phyloP scores from a whole-genome alignment of 1,284 basidiomycete species.

The Ganoderma lucidum region DNA sequence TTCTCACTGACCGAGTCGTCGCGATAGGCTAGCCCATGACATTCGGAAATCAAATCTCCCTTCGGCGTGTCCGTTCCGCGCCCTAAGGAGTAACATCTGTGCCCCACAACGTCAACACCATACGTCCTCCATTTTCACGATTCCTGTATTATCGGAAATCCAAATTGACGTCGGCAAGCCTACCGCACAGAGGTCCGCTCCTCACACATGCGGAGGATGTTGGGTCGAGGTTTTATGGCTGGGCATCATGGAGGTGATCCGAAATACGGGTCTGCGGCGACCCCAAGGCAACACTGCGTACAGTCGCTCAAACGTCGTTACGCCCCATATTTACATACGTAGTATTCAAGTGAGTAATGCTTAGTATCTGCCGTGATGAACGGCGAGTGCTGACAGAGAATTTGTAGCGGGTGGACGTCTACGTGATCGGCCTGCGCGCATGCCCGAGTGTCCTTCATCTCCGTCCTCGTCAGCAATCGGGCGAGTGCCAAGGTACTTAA shows the following conservation, averaged over 20 bases:
- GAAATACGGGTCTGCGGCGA: conserved; percentile 44
- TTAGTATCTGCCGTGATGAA: background rate
- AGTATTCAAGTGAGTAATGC: background rate
- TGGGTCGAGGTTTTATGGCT: conserved; percentile 43
- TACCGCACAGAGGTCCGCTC: conserved; percentile 45
- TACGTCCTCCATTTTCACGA: conserved; percentile 29
- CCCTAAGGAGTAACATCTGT: conserved; percentile 47
- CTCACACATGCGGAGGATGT: conserved; percentile 45
- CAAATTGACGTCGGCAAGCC: background rate
- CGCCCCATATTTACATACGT: background rate
- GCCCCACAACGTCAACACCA: conserved; percentile 46
- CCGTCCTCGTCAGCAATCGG: background rate
- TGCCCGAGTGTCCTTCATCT: background rate
- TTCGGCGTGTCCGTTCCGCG: conserved; percentile 43
- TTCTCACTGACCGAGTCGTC: background rate
- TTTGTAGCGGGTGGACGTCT: conserved; percentile 44
- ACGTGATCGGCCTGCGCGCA: conserved; percentile 45
- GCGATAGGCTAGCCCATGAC: conserved; percentile 36
- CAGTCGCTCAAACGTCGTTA: conserved; percentile 30
- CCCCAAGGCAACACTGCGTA: conserved; percentile 44
- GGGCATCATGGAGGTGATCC: conserved; percentile 43
- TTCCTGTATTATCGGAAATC: background rate
- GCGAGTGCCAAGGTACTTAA: background rate
- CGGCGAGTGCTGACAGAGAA: background rate
- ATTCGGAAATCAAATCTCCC: background rate